Conservation (phyloP, 345 rosid species). For the Litchi chinensis region DNA sequence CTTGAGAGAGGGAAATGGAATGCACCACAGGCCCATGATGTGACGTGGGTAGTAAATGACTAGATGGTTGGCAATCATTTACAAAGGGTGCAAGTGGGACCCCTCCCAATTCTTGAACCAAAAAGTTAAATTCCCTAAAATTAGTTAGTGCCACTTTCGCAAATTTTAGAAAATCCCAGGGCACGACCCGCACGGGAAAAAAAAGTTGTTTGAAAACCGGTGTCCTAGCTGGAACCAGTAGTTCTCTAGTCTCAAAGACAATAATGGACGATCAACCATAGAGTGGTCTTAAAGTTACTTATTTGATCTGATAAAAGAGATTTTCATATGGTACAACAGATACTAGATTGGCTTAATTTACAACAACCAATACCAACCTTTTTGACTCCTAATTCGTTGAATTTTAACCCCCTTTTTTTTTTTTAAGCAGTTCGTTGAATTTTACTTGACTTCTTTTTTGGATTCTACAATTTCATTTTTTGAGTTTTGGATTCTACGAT, state of each 20-base stretch:
- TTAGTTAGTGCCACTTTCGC: neutral
- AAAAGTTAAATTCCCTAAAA: neutral
- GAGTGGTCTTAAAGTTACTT: constrained; percentile 10
- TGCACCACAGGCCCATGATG: neutral
- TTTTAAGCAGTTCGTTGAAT: too few relatives aligned
- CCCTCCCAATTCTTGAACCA: neutral
- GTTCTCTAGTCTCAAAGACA: constrained; percentile 1
- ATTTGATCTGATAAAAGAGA: neutral
- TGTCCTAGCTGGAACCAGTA: neutral
- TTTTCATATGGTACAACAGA: neutral
- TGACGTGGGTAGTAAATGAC: neutral
- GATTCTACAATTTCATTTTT: neutral
- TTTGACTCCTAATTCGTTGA: neutral
- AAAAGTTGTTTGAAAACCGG: neutral
- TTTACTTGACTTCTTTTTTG: neutral
- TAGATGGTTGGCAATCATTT: too few relatives aligned
- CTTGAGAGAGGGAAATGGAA: neutral
- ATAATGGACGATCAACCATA: constrained; percentile 1
- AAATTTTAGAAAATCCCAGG: neutral
- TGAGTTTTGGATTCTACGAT: too few relatives aligned
- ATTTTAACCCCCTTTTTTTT: neutral
- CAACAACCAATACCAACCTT: neutral
- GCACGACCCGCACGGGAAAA: neutral
- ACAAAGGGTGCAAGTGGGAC: neutral
- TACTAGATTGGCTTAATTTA: neutral